These are phyloP conservation scores for Violaceomyces palustris DNA, from an alignment of 1,284 basidiomycete genomes.

Conservation along the genomic window DNA sequence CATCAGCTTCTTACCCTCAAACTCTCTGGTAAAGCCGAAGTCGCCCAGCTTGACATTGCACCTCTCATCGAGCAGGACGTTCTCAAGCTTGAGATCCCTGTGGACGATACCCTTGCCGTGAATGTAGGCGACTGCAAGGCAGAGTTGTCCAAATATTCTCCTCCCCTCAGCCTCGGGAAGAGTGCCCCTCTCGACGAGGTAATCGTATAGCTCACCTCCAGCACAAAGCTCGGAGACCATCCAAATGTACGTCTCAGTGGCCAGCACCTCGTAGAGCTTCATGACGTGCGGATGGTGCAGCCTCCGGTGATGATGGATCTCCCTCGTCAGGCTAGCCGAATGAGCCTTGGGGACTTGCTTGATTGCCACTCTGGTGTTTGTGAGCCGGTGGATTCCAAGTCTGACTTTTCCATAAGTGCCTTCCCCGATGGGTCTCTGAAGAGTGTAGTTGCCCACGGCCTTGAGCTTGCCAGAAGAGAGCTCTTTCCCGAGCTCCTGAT, in stretches of 20 bases:
- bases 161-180: constrained; percentile 51
- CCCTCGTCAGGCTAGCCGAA: constrained; percentile 71
- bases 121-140: constrained; percentile 54
- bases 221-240: constrained; percentile 94
- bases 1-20: constrained; percentile 73
- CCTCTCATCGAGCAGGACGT: constrained; percentile 55
- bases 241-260: constrained; percentile 91
- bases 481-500: constrained; percentile 93
- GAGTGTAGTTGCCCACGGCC: constrained; percentile 89
- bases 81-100: constrained; percentile 59
- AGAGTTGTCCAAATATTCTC: constrained; percentile 54
- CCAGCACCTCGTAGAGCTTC: constrained; percentile 94
- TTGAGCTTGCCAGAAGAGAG: constrained; percentile 80
- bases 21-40: constrained; percentile 94
- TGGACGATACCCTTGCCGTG: constrained; percentile 55
- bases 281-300: constrained; percentile 91
- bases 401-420: constrained; percentile 87
- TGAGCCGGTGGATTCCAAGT: constrained; percentile 83
- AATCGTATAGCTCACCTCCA: constrained; percentile 64
- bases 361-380: constrained; percentile 66
- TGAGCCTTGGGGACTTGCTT: constrained; percentile 94
- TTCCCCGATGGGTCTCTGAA: constrained; percentile 92
- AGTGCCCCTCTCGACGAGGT: constrained; percentile 54
- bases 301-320: constrained; percentile 95
- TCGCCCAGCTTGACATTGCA: constrained; percentile 67